Evolutionary conservation across 306 rosid species (phyloP), one percentile per base, ranked within the genome.

Genomic region (Pueraria montana): DNA sequence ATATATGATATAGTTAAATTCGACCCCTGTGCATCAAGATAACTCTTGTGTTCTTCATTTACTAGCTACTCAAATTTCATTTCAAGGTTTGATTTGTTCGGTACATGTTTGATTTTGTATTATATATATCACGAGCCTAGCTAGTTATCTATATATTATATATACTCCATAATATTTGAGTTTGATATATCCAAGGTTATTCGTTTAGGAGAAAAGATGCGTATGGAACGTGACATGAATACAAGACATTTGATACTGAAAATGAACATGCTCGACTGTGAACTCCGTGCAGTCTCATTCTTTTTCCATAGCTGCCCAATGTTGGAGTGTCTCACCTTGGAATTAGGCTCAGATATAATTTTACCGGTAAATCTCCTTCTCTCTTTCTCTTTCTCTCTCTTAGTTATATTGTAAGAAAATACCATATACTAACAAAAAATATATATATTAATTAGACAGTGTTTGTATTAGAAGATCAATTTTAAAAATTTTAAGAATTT

Each of bases 241-340:
- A 45, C 72, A 2, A 59, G 61, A 24, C 83, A 88, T 52, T 80
- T 90, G 78, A 88, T 3, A 62, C 1, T 86, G 78, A 88, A 75
- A 58, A 79, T 87, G 1, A 23, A 30, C 2, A n/a, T 90, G 83
- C 72, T 79, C 30, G 20, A 32, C 0, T 8, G 73, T 77, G 90
- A 90, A 56, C 55, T 61, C 40, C 49, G 1, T 5, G 90, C 86
- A 66, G 72, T 84, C 79, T 32, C n/a, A n/a, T 88, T 86, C 77
- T 64, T 88, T 68, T 58, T 90, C 52, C 52, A 67, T 30, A 84
- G 86, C 40, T 84, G 84, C 20, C 85, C 85, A 11, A 3, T 2
- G 56, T 26, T 88, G 79, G 82, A 79, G 45, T 24, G 34, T 8
- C 88, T 88, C 6, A 88, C 87, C 10, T 24, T 90, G 52, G 32